These are phyloP conservation scores for Cruciata laevipes DNA, from an alignment of 257 asterid genomes.

Conservation along the genomic window DNA sequence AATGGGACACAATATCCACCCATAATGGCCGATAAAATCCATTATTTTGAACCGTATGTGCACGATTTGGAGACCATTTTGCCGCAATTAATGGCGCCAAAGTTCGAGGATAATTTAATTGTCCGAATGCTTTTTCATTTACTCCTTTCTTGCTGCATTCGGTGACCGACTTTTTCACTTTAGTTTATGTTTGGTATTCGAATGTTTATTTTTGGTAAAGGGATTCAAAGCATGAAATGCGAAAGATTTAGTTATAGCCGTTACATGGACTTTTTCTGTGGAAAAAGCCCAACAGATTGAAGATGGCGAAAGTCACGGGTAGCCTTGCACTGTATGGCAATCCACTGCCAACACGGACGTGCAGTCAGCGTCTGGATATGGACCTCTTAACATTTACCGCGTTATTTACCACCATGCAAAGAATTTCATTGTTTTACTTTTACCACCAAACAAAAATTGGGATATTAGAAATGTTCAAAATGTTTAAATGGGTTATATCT, in stretches of 20 bases:
- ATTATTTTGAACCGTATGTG: not conserved
- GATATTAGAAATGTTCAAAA: no score
- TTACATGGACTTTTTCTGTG: not conserved
- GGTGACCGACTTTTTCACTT: not conserved
- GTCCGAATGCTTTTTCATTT: not conserved
- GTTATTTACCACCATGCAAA: not conserved
- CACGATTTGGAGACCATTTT: not conserved
- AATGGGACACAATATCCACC: not conserved
- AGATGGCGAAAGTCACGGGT: not conserved
- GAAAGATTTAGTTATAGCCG: not conserved
- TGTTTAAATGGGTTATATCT: no score
- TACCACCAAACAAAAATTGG: not conserved
- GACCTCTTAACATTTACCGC: not conserved
- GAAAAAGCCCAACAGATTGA: not conserved
- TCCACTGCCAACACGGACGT: not conserved
- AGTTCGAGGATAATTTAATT: not conserved
- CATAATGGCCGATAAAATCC: not conserved
- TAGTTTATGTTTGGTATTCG: no score
- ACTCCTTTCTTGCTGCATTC: no score
- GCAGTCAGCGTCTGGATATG: not conserved
- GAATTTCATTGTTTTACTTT: no score
- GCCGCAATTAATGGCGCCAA: constrained; percentile 10
- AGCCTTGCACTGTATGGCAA: not conserved
- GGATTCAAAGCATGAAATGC: not conserved
- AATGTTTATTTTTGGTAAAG: not conserved